Evolutionary conservation across 306 rosid genomes (phyloP).

Genomic region (Canavalia ensiformis): DNA sequence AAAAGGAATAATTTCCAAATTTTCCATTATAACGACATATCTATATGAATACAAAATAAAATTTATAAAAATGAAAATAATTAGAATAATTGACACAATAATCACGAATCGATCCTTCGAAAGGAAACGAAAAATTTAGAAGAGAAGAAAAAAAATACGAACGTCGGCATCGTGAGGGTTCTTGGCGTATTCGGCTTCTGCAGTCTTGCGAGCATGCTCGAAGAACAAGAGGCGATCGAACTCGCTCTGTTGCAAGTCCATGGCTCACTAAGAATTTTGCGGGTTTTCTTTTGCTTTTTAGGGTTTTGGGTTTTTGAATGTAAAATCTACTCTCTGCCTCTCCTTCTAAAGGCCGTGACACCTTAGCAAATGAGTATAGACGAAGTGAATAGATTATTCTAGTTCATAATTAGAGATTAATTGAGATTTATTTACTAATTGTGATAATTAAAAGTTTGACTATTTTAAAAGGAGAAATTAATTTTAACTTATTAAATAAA

Average conservation of each 20-base stretch:
- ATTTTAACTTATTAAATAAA: no score
- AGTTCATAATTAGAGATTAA: no score
- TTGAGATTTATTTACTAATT: no score
- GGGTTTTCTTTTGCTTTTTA: background rate
- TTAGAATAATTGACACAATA: no score
- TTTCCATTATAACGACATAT: no score
- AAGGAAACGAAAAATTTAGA: background rate
- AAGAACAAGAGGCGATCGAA: slow-evolving; percentile 85
- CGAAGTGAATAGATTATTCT: no score
- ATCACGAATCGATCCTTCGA: no score
- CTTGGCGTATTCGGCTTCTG: slow-evolving; percentile 66
- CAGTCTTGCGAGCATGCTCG: slow-evolving; percentile 80
- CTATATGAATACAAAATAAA: no score
- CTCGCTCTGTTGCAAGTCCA: slow-evolving; percentile 72
- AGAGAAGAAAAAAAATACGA: slow-evolving; percentile 22
- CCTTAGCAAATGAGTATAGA: no score
- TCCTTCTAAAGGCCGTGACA: background rate
- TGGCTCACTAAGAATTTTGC: slow-evolving; percentile 3
- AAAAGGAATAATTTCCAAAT: background rate
- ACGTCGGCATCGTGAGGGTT: slow-evolving; percentile 91
- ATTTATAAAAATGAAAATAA: no score
- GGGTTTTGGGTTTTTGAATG: slow-evolving; percentile 50
- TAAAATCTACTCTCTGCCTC: background rate
- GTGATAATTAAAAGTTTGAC: no score
- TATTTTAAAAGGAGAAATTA: no score